Conservation (phyloP, 2,329 filamentous ascomycete genomes). For the Aspergillus pseudonomiae region DNA sequence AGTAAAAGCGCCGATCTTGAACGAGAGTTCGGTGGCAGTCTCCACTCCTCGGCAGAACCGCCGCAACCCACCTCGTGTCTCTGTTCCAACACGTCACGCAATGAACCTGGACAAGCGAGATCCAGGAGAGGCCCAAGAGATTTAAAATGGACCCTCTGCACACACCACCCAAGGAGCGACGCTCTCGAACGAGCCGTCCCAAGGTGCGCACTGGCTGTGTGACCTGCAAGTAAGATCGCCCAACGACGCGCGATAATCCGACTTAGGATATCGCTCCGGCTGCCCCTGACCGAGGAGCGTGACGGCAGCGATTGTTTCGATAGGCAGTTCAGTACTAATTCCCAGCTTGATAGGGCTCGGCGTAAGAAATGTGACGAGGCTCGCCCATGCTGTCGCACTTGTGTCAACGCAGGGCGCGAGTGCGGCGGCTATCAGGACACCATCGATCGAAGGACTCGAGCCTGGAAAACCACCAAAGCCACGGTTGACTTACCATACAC, state of each 20-base stretch:
- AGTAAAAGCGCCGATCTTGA: not conserved
- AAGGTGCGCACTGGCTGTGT: not conserved
- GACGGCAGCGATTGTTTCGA: not conserved
- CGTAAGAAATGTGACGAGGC: not conserved
- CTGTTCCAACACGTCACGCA: not conserved
- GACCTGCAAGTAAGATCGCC: not conserved
- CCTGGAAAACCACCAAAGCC: not conserved
- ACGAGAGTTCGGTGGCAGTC: not conserved
- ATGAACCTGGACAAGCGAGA: not conserved
- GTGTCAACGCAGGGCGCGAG: not conserved
- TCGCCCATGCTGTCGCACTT: not conserved
- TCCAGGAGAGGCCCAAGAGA: not conserved
- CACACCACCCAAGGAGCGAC: not conserved
- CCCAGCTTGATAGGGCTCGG: not conserved
- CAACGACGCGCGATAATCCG: not conserved
- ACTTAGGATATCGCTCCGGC: not conserved
- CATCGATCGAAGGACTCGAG: not conserved
- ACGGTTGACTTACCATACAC: not conserved
- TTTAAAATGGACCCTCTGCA: not conserved
- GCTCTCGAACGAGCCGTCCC: not conserved
- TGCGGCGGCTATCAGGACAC: not conserved
- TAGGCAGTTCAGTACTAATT: not conserved
- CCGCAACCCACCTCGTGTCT: not conserved
- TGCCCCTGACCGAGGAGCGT: not conserved
- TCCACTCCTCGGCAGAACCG: not conserved